A percentile compares a stretch with the other conserved stretches of the same genome.
Conservation (phyloP, 495 filamentous ascomycete genomes). For the Haplographium delicatum region DNA sequence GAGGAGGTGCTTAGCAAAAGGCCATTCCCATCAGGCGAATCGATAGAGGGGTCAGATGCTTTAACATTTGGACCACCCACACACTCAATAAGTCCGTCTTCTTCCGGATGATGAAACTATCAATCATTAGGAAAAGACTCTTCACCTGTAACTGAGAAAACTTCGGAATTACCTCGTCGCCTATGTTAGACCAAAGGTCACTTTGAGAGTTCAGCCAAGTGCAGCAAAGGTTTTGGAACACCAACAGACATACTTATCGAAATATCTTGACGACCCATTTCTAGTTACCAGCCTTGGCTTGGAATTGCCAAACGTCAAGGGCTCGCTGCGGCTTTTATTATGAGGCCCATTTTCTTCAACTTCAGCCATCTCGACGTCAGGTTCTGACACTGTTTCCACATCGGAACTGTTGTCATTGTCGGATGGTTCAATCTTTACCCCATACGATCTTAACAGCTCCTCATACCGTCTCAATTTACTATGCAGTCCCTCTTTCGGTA, state of each 20-base stretch:
- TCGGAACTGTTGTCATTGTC: not conserved
- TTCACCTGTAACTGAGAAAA: not conserved
- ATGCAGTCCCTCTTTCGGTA: slow-evolving; percentile 40
- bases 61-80: not conserved
- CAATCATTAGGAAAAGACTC: not conserved
- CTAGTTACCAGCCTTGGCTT: not conserved
- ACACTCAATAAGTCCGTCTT: not conserved
- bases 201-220: not conserved
- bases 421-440: not conserved
- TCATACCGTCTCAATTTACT: slow-evolving; percentile 50
- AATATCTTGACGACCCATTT: not conserved
- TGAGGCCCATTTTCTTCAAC: not conserved
- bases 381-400: not conserved
- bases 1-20: not conserved
- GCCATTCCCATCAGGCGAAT: not conserved
- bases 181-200: not conserved
- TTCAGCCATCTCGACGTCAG: slow-evolving; percentile 1
- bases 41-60: not conserved
- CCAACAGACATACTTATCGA: not conserved
- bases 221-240: not conserved
- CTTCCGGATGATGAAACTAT: not conserved
- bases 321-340: too few species aligned
- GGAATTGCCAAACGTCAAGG: too few species aligned
- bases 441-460: slow-evolving; percentile 34
- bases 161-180: not conserved